A percentile compares a stretch with the other conserved stretches of the same genome.
Evolutionary conservation across 2,329 filamentous ascomycete genomes (phyloP).

Genomic region (Trichoderma arundinaceum): DNA sequence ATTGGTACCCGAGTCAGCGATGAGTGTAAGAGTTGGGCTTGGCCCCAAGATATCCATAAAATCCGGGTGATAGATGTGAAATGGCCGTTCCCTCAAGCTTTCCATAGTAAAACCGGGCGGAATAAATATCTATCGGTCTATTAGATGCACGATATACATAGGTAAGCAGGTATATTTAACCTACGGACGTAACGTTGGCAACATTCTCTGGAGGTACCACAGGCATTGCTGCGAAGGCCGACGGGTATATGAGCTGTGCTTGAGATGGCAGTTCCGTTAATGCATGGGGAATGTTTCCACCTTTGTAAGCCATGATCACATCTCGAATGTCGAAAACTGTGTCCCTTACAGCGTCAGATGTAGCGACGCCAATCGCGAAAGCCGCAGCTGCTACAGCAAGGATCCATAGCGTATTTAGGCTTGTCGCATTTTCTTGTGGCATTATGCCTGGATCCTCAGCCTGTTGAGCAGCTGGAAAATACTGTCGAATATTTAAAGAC

Average conservation of each 20-base stretch:
- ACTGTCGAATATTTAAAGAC: background rate
- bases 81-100: slow-evolving; percentile 47
- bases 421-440: slow-evolving; percentile 1
- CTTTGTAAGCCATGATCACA: background rate
- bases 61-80: slow-evolving; percentile 54
- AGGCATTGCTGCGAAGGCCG: slow-evolving; percentile 20
- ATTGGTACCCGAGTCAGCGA: slow-evolving; percentile 50
- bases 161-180: background rate
- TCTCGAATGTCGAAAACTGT: background rate
- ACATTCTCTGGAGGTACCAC: slow-evolving; percentile 24
- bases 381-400: slow-evolving; percentile 3
- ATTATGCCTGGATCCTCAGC: background rate
- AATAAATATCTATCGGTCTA: slow-evolving; percentile 34
- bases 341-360: slow-evolving; percentile 13
- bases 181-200: slow-evolving; percentile 28
- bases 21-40: slow-evolving; percentile 54
- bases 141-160: background rate
- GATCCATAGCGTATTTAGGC: slow-evolving; percentile 12
- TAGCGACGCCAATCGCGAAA: slow-evolving; percentile 26
- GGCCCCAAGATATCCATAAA: slow-evolving; percentile 54
- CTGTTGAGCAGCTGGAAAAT: background rate
- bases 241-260: slow-evolving; percentile 27
- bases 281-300: background rate
- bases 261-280: slow-evolving; percentile 19
- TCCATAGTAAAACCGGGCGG: slow-evolving; percentile 52